Evolutionary conservation across 768 basidiomycete genomes (phyloP).

Genomic region (Daedaleopsis nitida): DNA sequence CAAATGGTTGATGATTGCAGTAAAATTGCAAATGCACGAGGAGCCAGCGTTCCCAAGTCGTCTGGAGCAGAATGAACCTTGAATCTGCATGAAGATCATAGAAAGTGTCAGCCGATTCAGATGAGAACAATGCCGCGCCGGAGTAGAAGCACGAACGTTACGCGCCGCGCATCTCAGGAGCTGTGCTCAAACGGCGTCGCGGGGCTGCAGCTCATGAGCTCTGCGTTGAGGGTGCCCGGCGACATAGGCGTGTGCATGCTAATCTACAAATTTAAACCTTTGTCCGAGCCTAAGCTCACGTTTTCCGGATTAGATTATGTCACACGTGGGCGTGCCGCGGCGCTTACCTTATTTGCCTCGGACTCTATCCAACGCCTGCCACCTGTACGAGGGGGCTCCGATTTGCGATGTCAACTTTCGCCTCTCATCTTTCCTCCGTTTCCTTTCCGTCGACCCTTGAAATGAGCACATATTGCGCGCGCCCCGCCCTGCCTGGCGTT

Average conservation of each 20-base stretch:
- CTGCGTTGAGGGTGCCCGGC: too few relatives aligned
- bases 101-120: background rate
- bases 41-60: too few relatives aligned
- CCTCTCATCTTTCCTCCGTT: background rate
- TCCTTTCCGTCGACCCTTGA: background rate
- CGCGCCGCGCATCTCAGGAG: too few relatives aligned
- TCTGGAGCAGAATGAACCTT: conserved; percentile 1
- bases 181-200: too few relatives aligned
- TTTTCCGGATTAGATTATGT: too few relatives aligned
- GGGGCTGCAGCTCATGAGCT: too few relatives aligned
- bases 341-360: background rate
- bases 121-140: background rate
- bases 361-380: background rate
- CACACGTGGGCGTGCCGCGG: background rate
- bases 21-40: too few relatives aligned
- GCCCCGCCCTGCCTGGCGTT: background rate
- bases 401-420: background rate
- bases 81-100: background rate
- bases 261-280: too few relatives aligned
- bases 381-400: too few relatives aligned
- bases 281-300: too few relatives aligned
- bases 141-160: too few relatives aligned
- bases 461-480: background rate
- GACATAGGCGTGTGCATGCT: too few relatives aligned
- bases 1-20: background rate